These are phyloP conservation scores for Carex kokanica DNA, from an alignment of 176 grass and related monocot species.

Conservation along the genomic window DNA sequence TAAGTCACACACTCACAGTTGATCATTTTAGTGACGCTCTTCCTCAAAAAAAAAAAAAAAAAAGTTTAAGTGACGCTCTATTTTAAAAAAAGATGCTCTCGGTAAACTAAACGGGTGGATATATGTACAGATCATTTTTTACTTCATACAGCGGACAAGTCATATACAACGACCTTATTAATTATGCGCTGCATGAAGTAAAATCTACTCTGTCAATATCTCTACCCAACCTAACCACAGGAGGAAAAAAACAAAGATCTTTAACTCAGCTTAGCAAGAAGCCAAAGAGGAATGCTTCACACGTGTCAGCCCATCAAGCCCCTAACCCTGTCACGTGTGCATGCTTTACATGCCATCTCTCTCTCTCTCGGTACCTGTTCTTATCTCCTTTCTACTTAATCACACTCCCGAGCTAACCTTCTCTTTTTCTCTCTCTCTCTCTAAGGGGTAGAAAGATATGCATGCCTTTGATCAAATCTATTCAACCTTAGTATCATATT, in stretches of 20 bases:
- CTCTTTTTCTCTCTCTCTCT: constrained; percentile 14
- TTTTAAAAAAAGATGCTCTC: neutral
- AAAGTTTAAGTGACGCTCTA: neutral
- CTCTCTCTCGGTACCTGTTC: neutral
- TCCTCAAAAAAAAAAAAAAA: no score
- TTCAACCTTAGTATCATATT: neutral
- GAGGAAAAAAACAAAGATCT: neutral
- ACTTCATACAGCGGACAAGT: no score
- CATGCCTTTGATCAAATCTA: neutral
- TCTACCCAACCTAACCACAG: neutral
- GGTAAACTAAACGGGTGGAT: no score
- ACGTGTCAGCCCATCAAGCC: constrained; percentile 23
- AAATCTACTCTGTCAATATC: no score
- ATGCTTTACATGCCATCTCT: constrained; percentile 29
- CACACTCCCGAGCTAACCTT: neutral
- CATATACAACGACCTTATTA: no score
- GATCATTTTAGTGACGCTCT: neutral
- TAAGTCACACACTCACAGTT: neutral
- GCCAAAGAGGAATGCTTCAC: constrained; percentile 10
- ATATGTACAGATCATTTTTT: no score
- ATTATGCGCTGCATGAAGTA: no score
- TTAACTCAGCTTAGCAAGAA: neutral
- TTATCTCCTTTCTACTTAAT: neutral
- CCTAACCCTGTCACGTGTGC: constrained; percentile 12
- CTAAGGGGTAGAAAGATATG: neutral